Evolutionary conservation across 192 early-diverging fungal species (phyloP), one percentile per base, ranked within the genome.

Genomic region (Umbelopsis isabellina): DNA sequence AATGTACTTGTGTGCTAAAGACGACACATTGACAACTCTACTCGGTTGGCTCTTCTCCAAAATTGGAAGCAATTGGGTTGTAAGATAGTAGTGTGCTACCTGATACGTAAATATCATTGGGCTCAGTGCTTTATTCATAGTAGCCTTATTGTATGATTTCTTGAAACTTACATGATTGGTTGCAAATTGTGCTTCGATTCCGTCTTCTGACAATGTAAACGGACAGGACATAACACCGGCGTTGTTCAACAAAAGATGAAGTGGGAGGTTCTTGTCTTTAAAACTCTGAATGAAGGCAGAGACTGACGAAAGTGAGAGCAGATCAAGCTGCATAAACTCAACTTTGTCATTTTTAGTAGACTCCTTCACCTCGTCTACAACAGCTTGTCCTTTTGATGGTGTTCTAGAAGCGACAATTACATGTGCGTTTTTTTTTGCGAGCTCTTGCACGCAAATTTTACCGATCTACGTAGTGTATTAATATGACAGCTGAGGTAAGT

Each of bases 221-320:
- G 80, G 80, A 20, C 46, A 47, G 9, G 74, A 75, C 84, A 85
- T 85, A 21, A 72, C 58, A 25, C 79, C 87, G n/a, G 87, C 87
- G 72, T 89, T 89, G 76, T 83, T 80, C 61, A 85, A 71, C 33
- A 87, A 69, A 23, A 79, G 73, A 65, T 87, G 78, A 20, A 87
- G 53, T 13, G 68, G 72, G 45, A 65, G 61, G 21, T 74, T 68
- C 48, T 66, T 55, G 13, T 66, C 66, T 15, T 72, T 45, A 67
- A 83, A 79, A 44, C 48, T 45, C 45, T 72, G 21, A 21, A 76
- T 77, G 41, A 75, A 76, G 1, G 33, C 46, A 15, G 68, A 72
- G 48, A 84, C 82, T 49, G 80, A 81, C 25, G 74, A 35, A 20
- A 83, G 66, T 0, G 69, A 72, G 12, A 76, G 46, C 12, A 83